Evolutionary conservation across 2,329 filamentous ascomycete species (phyloP).

Genomic region (Thelonectria olida): DNA sequence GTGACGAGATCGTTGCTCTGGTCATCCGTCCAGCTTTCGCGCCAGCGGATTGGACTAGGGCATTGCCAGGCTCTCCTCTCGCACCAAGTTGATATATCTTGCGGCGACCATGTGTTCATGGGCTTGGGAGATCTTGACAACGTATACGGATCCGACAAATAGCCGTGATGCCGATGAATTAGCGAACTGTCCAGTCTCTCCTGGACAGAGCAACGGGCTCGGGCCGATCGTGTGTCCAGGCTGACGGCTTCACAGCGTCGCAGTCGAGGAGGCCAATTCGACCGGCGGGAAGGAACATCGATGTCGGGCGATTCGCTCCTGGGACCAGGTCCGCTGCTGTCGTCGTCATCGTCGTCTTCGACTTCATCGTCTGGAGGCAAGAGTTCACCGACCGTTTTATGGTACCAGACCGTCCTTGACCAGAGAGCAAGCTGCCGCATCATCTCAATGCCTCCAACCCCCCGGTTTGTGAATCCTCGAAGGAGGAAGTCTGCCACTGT

Average conservation of each 20-base stretch:
- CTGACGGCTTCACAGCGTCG: neutral
- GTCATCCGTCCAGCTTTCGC: neutral
- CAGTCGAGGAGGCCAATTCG: neutral
- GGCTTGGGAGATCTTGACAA: constrained; percentile 12
- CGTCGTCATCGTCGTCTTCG: neutral
- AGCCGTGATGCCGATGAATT: neutral
- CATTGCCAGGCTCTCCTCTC: neutral
- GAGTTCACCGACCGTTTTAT: neutral
- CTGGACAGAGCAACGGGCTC: neutral
- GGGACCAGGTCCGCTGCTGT: neutral
- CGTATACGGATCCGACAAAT: neutral
- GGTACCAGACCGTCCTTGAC: neutral
- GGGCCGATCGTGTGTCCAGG: neutral
- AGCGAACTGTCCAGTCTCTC: neutral
- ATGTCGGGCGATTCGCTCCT: neutral
- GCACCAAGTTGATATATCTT: neutral
- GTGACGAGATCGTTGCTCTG: neutral
- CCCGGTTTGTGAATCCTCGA: neutral
- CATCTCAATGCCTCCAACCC: neutral
- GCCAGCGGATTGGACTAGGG: neutral
- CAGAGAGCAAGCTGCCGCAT: neutral
- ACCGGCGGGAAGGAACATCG: neutral
- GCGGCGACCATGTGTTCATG: neutral
- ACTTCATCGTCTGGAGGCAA: neutral
- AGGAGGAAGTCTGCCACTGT: neutral